A percentile compares a stretch with the other conserved stretches of the same genome.
Evolutionary conservation across 495 filamentous ascomycete genomes (phyloP).

Genomic region (Podospora pseudoanserina): DNA sequence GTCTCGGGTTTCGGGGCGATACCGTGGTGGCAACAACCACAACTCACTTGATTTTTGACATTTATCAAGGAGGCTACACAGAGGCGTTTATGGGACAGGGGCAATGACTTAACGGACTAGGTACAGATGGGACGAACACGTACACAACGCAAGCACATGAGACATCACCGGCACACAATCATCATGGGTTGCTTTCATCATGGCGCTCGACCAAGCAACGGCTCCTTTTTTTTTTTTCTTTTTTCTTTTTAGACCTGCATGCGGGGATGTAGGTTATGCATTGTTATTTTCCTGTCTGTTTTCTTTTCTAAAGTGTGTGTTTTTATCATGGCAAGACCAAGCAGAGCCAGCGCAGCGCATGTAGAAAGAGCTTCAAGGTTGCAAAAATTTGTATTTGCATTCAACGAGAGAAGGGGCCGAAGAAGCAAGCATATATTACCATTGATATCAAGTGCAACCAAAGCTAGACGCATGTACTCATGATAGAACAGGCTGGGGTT

Average conservation of each 20-base stretch:
- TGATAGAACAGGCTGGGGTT: not conserved
- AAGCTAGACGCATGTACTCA: not conserved
- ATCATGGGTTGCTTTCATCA: not conserved
- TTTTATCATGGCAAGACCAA: not conserved
- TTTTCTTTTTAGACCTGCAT: not conserved
- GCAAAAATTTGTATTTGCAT: not conserved
- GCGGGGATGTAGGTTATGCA: not conserved
- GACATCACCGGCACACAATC: not conserved
- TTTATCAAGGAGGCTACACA: not conserved
- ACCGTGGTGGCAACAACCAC: not conserved
- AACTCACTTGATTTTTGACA: slow-evolving; percentile 9
- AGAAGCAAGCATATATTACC: not conserved
- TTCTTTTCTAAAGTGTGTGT: not conserved
- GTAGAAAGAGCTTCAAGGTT: not conserved
- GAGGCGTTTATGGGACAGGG: not conserved
- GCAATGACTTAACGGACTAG: not conserved
- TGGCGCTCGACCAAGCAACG: not conserved
- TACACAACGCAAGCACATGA: not conserved
- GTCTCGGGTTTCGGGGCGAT: not conserved
- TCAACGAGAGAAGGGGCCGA: not conserved
- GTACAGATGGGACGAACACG: not conserved
- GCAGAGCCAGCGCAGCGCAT: not conserved
- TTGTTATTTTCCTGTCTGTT: not conserved
- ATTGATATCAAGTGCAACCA: not conserved
- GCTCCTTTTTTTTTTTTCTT: not conserved